Conservation (phyloP, 805 yeast species). For the Yarrowia osloensis region DNA sequence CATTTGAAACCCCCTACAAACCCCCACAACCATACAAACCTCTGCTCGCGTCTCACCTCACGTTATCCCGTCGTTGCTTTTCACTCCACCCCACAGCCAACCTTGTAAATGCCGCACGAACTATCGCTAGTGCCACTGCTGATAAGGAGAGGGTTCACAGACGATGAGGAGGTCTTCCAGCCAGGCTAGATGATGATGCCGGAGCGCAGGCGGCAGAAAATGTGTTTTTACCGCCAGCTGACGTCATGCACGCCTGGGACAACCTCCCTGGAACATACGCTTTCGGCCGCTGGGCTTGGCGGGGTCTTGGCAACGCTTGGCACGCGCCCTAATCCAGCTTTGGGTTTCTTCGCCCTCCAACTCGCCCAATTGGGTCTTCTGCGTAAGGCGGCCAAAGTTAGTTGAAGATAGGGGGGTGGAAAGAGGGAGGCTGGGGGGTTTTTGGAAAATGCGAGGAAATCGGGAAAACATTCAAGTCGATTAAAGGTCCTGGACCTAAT, state of each 20-base stretch:
- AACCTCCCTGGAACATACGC: background rate
- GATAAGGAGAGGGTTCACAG: background rate
- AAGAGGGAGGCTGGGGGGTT: background rate
- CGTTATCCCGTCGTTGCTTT: too few relatives aligned
- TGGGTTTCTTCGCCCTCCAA: background rate
- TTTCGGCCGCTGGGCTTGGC: slow-evolving; percentile 7
- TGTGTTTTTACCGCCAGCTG: background rate
- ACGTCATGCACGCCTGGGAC: background rate
- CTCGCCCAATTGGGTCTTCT: background rate
- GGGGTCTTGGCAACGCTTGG: slow-evolving; percentile 8
- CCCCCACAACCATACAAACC: too few relatives aligned
- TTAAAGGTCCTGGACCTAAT: too few relatives aligned
- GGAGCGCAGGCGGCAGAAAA: too few relatives aligned
- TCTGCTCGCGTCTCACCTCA: too few relatives aligned
- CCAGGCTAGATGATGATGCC: too few relatives aligned
- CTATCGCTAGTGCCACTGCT: background rate
- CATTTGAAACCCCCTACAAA: too few relatives aligned
- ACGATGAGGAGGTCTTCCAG: too few relatives aligned
- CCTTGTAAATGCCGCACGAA: slow-evolving; percentile 15
- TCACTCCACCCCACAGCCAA: background rate
- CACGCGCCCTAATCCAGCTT: slow-evolving; percentile 1
- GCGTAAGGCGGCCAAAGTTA: background rate
- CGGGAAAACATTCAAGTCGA: too few relatives aligned
- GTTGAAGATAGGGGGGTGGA: background rate
- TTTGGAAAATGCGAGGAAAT: background rate